Evolutionary conservation across 768 basidiomycete species (phyloP), one percentile per base, ranked within the genome.

Genomic region (Leucosporidium creatinivorum): DNA sequence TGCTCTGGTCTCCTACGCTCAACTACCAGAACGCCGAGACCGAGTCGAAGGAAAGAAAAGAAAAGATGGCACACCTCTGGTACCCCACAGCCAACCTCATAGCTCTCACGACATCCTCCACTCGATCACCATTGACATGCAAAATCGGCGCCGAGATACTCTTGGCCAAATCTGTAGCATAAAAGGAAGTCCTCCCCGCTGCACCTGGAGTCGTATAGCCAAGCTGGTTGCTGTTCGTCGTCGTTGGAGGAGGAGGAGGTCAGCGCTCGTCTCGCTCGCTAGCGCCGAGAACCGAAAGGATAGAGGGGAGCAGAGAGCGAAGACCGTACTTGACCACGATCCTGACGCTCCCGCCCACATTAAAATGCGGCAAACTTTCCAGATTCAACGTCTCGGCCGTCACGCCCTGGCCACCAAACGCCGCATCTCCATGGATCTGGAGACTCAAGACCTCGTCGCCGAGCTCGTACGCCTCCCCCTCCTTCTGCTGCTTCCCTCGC

Each of bases 151-250:
- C 86, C 66, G 89, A 19, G 47, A 70, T 58, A 5, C 60, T 58
- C 36, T 73, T 70, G 1, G 69, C 69, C 36, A 73, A 64, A n/a
- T 73, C 69, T 15, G 72, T 70, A 9, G 69, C 69, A 75, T 96
- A 96, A 44, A 89, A 75, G 0, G 89, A 91, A 1, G 91, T 93
- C 10, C 92, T 84, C 19, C 89, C 89, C 59, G 83, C 84, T 0
- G 89, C 86, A 0, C 90, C 88, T 0, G 91, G 91, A 0, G 92
- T 93, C 0, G 92, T 93, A 73, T 93, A 94, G 28, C 92, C 92
- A 66, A 94, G 76, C 77, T 78, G 80, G 70, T 80, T 79, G 69
- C 74, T 77, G 69, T 28, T 51, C n/a, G n/a, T n/a, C n/a, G n/a
- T n/a, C n/a, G n/a, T n/a, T n/a, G n/a, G 19, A 54, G 57, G 31